These are phyloP conservation scores for Crithidia expoeki DNA, from an alignment of 208 protist genomes.

Conservation along the genomic window DNA sequence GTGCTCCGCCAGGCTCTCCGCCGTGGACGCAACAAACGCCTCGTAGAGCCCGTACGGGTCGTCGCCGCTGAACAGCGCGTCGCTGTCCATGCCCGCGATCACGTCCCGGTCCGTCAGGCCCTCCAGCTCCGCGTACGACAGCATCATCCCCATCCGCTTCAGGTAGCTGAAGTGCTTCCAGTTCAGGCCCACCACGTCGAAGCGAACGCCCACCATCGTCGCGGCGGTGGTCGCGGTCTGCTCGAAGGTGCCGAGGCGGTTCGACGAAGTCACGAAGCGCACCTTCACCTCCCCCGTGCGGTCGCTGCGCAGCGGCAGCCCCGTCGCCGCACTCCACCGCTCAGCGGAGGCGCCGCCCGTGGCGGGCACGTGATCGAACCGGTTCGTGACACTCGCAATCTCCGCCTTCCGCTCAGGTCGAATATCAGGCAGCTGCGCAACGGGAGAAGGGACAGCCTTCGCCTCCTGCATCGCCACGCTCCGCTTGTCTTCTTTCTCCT, in stretches of 20 bases:
- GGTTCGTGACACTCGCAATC: not conserved
- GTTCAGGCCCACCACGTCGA: not conserved
- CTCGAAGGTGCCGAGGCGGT: too few relatives aligned
- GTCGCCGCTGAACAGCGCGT: not conserved
- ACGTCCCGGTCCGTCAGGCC: not conserved
- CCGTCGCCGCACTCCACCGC: too few relatives aligned
- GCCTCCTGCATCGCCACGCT: not conserved
- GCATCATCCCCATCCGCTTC: too few relatives aligned
- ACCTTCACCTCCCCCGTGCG: too few relatives aligned
- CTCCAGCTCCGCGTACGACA: slow-evolving; percentile 2
- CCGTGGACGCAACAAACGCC: too few relatives aligned
- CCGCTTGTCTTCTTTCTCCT: too few relatives aligned
- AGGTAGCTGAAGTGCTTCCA: not conserved
- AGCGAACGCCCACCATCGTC: not conserved
- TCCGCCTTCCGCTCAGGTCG: not conserved
- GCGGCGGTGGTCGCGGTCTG: not conserved
- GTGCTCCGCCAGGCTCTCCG: too few relatives aligned
- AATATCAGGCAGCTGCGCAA: too few relatives aligned
- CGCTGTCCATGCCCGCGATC: not conserved
- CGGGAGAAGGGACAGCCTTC: too few relatives aligned
- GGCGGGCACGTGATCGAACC: not conserved
- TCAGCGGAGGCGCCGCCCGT: not conserved
- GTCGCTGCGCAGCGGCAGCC: too few relatives aligned
- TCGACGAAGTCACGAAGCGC: too few relatives aligned
- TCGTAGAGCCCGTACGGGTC: too few relatives aligned